Conservation (phyloP, 2,329 filamentous ascomycete genomes). For the Exophiala sp. region DNA sequence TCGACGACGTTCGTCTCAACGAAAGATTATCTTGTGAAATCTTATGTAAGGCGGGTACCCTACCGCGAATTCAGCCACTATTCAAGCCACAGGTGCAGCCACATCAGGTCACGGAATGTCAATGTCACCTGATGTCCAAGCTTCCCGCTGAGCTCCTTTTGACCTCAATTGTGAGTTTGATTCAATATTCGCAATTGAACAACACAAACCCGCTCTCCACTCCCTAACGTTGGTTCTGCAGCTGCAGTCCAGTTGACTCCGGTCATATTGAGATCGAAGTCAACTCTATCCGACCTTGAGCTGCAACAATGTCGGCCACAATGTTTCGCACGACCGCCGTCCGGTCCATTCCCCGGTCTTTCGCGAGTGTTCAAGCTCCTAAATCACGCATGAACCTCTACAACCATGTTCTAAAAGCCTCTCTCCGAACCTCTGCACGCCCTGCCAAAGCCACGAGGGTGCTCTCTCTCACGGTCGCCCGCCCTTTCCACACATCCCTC, state of each 20-base stretch:
- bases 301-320: slow-evolving; percentile 30
- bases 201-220: slow-evolving; percentile 19
- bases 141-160: slow-evolving; percentile 7
- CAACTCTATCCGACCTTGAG: slow-evolving; percentile 31
- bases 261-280: slow-evolving; percentile 13
- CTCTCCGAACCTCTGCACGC: slow-evolving; percentile 40
- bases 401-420: slow-evolving; percentile 43
- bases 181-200: slow-evolving; percentile 7
- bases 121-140: background rate
- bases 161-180: slow-evolving; percentile 5
- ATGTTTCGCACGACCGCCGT: slow-evolving; percentile 47
- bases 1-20: too few relatives aligned
- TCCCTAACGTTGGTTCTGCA: slow-evolving; percentile 20
- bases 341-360: slow-evolving; percentile 44
- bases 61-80: too few relatives aligned
- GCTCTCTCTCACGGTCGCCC: slow-evolving; percentile 43
- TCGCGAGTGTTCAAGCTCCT: slow-evolving; percentile 32
- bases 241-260: slow-evolving; percentile 23
- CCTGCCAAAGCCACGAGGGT: slow-evolving; percentile 36
- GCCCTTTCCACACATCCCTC: slow-evolving; percentile 47
- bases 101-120: too few relatives aligned
- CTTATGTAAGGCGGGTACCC: too few relatives aligned
- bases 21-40: too few relatives aligned
- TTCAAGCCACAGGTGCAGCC: too few relatives aligned
- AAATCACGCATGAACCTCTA: slow-evolving; percentile 27